Base-by-base conservation (phyloP, 345 rosid species). In the Rhizophora apiculata region DNA sequence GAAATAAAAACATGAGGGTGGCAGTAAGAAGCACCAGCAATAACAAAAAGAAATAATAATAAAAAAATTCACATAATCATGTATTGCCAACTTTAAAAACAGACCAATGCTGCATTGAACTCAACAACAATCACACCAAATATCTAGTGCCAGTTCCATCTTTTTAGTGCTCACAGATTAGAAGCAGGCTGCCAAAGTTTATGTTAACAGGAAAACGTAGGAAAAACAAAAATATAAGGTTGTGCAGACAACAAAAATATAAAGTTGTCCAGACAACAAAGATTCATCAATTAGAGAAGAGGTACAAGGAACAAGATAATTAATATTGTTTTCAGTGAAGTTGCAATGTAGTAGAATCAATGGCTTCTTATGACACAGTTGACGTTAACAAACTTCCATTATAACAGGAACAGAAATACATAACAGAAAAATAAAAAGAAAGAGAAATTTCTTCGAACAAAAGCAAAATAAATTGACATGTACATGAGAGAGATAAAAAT, bases 1-100 rank as follows among this genome's bases (percentile, higher is more conserved):
- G 8, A 36, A 64, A 72, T 70, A 68, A 62, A 26, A 66, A 64
- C 63, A 15, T 52, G 46, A 52, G 13, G 3, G 13, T n/a, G 6
- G 29, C 20, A 56, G 4, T 19, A 49, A 48, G 32, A 32, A 62
- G n/a, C 8, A 34, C 8, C 8, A 72, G 39, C 10, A 2, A 20
- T 39, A 19, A 21, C 22, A 16, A 24, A 24, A 24, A 24, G 24
- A 24, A 24, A 24, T 24, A 24, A 24, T 24, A 10, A 39, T 0
- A 11, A 39, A 39, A 36, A 11, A 10, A 39, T 1, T 9, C 49
- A 13, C 49, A 43, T 43, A 13, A 13, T 2, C 18, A 43, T 13
- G 49, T 43, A 43, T 15, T 43, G 49, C 18, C 16, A 43, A 43
- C 49, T 43, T 43, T 4, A 29, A 10, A n/a, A 11, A 26, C 18